These are phyloP conservation scores for Musa beccarii DNA, from an alignment of 176 grass and related monocot genomes.

Conservation along the genomic window DNA sequence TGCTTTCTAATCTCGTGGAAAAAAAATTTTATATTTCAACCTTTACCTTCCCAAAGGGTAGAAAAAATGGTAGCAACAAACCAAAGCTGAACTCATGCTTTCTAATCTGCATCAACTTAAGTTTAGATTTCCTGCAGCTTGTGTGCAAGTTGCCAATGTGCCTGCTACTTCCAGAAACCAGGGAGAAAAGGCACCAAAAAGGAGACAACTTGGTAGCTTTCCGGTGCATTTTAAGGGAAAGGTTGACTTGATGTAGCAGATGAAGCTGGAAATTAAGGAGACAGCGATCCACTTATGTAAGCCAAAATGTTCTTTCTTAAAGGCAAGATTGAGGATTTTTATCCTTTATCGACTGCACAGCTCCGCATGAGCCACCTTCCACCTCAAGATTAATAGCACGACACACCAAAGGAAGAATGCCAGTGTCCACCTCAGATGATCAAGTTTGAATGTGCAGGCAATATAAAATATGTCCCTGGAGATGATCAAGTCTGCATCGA, in stretches of 20 bases:
- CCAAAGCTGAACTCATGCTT: neutral
- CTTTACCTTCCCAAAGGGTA: neutral
- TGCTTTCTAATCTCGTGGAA: too few species aligned
- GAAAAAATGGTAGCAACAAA: neutral
- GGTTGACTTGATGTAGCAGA: neutral
- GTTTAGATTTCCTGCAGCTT: neutral
- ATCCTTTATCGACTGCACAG: neutral
- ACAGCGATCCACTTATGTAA: neutral
- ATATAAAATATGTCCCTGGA: neutral
- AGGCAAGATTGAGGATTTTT: neutral
- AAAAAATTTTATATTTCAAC: neutral
- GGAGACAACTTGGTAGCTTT: neutral
- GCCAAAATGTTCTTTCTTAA: neutral
- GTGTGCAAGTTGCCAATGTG: neutral
- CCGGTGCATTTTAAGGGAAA: neutral
- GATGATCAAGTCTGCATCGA: neutral
- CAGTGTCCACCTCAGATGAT: neutral
- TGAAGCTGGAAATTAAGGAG: neutral
- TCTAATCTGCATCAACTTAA: neutral
- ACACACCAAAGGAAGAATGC: too few species aligned
- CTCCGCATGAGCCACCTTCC: neutral
- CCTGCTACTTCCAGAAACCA: too few species aligned
- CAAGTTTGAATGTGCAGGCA: neutral
- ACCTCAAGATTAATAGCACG: neutral
- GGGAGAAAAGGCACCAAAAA: too few species aligned